A percentile compares a stretch with the other conserved stretches of the same genome.
Evolutionary conservation across 1,284 basidiomycete genomes (phyloP).

Genomic region (Apiotrichum domesticum): DNA sequence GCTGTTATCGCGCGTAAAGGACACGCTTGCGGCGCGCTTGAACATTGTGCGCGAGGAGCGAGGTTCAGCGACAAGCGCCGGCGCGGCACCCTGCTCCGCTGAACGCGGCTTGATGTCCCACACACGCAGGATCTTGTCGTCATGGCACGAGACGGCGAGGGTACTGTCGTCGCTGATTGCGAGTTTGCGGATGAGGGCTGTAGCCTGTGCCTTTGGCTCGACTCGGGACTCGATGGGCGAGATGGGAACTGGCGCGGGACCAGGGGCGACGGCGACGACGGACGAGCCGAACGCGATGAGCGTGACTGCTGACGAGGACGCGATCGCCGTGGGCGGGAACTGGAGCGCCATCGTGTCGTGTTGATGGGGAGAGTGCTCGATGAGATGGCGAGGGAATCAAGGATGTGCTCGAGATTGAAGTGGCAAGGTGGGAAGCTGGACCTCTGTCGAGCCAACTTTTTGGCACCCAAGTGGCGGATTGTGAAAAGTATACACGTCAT

Average conservation of each 20-base stretch:
- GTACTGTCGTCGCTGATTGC: constrained; percentile 52
- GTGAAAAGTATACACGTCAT: neutral
- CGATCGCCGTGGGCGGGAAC: constrained; percentile 14
- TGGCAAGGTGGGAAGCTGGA: too few species aligned
- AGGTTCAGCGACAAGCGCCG: neutral
- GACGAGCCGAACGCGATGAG: constrained; percentile 12
- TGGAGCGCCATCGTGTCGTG: constrained; percentile 5
- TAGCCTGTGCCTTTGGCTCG: constrained; percentile 4
- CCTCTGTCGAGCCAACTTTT: neutral
- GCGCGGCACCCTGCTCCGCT: too few species aligned
- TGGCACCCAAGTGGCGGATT: neutral
- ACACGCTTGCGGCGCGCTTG: constrained; percentile 25
- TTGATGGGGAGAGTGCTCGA: neutral
- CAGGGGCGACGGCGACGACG: constrained; percentile 15
- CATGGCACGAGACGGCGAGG: constrained; percentile 61
- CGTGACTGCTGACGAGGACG: constrained; percentile 4
- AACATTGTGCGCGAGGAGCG: constrained; percentile 9
- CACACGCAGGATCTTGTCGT: constrained; percentile 72
- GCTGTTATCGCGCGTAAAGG: constrained; percentile 19
- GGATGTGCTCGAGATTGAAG: too few species aligned
- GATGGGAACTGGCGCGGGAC: constrained; percentile 4
- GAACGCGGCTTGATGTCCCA: constrained; percentile 53
- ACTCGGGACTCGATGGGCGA: neutral
- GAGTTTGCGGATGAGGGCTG: constrained; percentile 55
- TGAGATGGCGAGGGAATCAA: neutral